Evolutionary conservation across 805 yeast species (phyloP).

Genomic region (Barnettozyma sp.): DNA sequence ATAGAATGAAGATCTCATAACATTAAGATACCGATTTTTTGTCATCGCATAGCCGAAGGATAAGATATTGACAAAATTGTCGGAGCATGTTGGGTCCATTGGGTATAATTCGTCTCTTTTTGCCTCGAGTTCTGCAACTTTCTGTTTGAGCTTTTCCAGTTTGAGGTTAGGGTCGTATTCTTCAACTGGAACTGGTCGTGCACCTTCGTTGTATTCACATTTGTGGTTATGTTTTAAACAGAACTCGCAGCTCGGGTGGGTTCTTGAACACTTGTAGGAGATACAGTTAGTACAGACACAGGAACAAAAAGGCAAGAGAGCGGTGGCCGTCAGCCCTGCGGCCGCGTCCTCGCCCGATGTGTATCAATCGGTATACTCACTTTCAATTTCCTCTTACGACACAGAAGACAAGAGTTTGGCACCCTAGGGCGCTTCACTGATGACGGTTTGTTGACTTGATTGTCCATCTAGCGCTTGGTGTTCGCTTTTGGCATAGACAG

Average conservation of each 20-base stretch:
- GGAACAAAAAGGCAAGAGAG: background rate
- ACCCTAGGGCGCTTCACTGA: background rate
- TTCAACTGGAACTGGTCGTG: background rate
- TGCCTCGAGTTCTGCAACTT: background rate
- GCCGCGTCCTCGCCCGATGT: too few relatives aligned
- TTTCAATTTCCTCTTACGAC: slow-evolving; percentile 2
- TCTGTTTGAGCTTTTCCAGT: background rate
- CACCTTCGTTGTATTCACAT: background rate
- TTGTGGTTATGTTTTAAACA: background rate
- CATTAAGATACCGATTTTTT: background rate
- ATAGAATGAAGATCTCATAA: background rate
- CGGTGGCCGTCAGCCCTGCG: too few relatives aligned
- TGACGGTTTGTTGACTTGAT: too few relatives aligned
- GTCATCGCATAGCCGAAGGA: background rate
- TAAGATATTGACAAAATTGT: background rate
- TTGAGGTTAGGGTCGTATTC: background rate
- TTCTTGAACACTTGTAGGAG: background rate
- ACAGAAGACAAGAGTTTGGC: background rate
- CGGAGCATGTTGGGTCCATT: background rate
- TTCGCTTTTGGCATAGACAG: too few relatives aligned
- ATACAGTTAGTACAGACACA: background rate
- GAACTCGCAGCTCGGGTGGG: background rate
- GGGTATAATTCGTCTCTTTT: background rate
- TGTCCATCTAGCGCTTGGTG: too few relatives aligned
- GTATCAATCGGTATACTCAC: background rate